Evolutionary conservation across 768 basidiomycete species (phyloP), one percentile per base, ranked within the genome.

Genomic region (Russula vinacea): DNA sequence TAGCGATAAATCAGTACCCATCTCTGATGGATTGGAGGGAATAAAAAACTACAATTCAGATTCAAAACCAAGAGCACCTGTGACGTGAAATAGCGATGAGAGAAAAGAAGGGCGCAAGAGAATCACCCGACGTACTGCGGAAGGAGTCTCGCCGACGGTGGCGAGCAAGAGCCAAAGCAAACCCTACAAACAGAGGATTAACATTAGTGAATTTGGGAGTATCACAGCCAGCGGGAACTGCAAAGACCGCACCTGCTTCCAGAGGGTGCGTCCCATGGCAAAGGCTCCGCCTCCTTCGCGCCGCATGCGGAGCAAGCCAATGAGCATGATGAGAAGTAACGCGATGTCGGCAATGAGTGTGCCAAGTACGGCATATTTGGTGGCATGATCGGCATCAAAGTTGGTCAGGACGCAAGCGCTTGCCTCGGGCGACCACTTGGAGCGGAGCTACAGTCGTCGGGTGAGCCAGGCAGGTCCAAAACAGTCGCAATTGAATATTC

Each of bases 151-250:
- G 44, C 17, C 44, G n/a, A 45, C 11, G 1, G 8, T n/a, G 44
- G 44, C 44, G n/a, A 45, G 19, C n/a, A 45, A n/a, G 19, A 45
- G 17, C 58, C 60, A 61, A 26, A 65, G 44, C 26, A 65, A 39
- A 39, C 58, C 51, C 51, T n/a, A 16, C 13, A 13, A 39, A 52
- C 11, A 24, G 14, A 33, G 29, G 2, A n/a, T 2, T 29, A 2
- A 29, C 29, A 37, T 37, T 19, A 19, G 14, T 19, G 13, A 53
- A 44, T 29, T 24, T 14, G 14, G n/a, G 17, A 1, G 2, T 35
- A 53, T 11, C 39, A 44, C n/a, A 22, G 3, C 0, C 35, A 50
- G 26, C 9, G 32, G 5, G 8, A 40, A 42, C 17, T 3, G n/a
- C 19, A n/a, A n/a, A n/a, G n/a, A 24, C 7, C n/a, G 1, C 24